Percentiles rank a stretch among this genome's conserved stretches.
Evolutionary conservation across 1,284 basidiomycete species (phyloP).

Genomic region (Moesziomyces parantarcticus): DNA sequence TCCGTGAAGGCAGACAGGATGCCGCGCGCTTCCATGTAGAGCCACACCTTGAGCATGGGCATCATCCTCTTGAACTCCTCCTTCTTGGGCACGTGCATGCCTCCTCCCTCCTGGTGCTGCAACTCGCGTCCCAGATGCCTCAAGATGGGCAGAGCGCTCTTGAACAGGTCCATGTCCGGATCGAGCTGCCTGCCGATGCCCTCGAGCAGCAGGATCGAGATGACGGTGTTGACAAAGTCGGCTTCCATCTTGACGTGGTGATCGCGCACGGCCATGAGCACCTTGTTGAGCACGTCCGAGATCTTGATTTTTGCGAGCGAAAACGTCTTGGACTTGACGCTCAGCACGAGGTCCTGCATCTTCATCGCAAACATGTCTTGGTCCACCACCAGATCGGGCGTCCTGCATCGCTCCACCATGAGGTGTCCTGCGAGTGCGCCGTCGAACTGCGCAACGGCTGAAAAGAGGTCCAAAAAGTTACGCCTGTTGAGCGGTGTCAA

Average conservation of each 20-base stretch:
- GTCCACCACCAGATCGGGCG: slow-evolving; percentile 89
- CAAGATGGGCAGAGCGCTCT: slow-evolving; percentile 62
- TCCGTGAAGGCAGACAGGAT: slow-evolving; percentile 45
- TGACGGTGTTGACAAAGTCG: slow-evolving; percentile 97
- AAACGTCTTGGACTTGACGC: slow-evolving; percentile 95
- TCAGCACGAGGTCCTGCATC: slow-evolving; percentile 94
- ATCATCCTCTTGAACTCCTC: slow-evolving; percentile 36
- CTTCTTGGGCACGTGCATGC: slow-evolving; percentile 35
- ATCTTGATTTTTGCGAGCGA: slow-evolving; percentile 95
- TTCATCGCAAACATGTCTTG: slow-evolving; percentile 94
- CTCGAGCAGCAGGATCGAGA: slow-evolving; percentile 91
- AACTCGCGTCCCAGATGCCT: slow-evolving; percentile 55
- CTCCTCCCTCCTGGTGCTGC: slow-evolving; percentile 32
- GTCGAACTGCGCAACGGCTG: slow-evolving; percentile 94
- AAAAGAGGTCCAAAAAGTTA: slow-evolving; percentile 97
- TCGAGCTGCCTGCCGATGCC: slow-evolving; percentile 95
- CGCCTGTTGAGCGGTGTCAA: slow-evolving; percentile 82
- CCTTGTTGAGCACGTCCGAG: slow-evolving; percentile 88
- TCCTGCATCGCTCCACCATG: slow-evolving; percentile 95
- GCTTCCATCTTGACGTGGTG: slow-evolving; percentile 99
- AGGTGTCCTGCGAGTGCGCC: slow-evolving; percentile 92
- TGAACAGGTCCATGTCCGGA: slow-evolving; percentile 79
- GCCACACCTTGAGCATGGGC: slow-evolving; percentile 63
- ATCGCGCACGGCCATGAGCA: slow-evolving; percentile 84
- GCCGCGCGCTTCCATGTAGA: slow-evolving; percentile 57